Base-by-base conservation (phyloP, 169 alveolate genomes). In the Cryptosporidium meleagridis region DNA sequence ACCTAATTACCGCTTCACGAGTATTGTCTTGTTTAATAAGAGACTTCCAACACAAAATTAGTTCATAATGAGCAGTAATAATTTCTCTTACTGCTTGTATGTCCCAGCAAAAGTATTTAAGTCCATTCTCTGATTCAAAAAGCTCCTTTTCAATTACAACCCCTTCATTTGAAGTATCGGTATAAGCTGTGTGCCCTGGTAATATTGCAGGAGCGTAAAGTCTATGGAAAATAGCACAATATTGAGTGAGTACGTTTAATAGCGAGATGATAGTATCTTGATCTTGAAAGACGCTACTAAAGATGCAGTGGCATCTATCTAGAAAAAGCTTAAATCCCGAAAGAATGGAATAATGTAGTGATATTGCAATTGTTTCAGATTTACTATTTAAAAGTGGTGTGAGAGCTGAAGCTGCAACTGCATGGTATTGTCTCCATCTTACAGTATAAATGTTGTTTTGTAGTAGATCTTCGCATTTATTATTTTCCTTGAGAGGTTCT, bases 211-310 rank as follows among this genome's bases (percentile, higher is more conserved):
- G 80, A 39, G 80, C 89, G 41, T 80, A 80, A 29, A 80, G 48
- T 48, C 89, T 29, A 48, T 80, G 89, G 26, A 80, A 80, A 37
- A 62, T 80, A 23, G 89, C 89, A n/a, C 89, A 80, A 62, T 80
- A 80, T 2, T 80, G 80, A 61, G 59, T 44, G 37, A 80, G 70
- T 10, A 80, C 89, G 26, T 29, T 62, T 18, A 62, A 33, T 39
- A 80, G 48, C 7, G 75, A 80, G 52, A n/a, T 59, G n/a, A 23
- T 41, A 0, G 35, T 65, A 48, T 59, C 55, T 39, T 80, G 59
- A 44, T 62, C 80, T 26, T 62, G 48, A 37, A 80, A 80, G 14
- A 80, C 62, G 14, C 37, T 33, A 9, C 68, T 16, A 65, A 61
- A 80, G 3, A 62, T 44, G 5, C n/a, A 39, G 23, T 80, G 75